phyloP scores from a whole-genome alignment of 768 basidiomycete genomes.

The Collybia nuda region DNA sequence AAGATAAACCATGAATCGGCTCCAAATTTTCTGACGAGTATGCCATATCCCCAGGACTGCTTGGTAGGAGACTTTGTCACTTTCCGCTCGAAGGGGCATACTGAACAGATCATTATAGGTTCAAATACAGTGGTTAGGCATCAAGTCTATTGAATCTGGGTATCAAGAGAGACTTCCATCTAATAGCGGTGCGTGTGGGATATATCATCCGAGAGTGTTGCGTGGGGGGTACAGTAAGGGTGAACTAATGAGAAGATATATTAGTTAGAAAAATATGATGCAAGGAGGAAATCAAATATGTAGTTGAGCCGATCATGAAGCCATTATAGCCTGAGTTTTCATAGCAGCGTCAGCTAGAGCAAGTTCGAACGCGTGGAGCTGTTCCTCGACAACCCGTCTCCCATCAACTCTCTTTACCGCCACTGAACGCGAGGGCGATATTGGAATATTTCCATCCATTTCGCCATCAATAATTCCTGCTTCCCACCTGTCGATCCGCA shows the following conservation, averaged over 20 bases:
- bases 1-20: too few species aligned
- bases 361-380: constrained; percentile 71
- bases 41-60: constrained; percentile 3
- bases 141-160: constrained; percentile 8
- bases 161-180: constrained; percentile 21
- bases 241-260: constrained; percentile 28
- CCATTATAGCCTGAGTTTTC: constrained; percentile 84
- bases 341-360: constrained; percentile 70
- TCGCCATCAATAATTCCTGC: constrained; percentile 49
- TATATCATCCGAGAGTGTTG: constrained; percentile 9
- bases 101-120: constrained; percentile 37
- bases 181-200: constrained; percentile 18
- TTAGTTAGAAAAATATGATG: constrained; percentile 22
- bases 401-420: constrained; percentile 58
- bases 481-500: constrained; percentile 82
- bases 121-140: constrained; percentile 55
- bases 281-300: constrained; percentile 9
- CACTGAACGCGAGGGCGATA: constrained; percentile 26
- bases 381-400: constrained; percentile 72
- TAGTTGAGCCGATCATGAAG: constrained; percentile 42
- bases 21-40: too few species aligned
- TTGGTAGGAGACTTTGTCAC: too few species aligned
- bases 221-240: constrained; percentile 27
- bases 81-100: neutral
- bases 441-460: constrained; percentile 19